phyloP scores from a whole-genome alignment of 1,284 basidiomycete genomes.

The Microstroma glucosiphilum region DNA sequence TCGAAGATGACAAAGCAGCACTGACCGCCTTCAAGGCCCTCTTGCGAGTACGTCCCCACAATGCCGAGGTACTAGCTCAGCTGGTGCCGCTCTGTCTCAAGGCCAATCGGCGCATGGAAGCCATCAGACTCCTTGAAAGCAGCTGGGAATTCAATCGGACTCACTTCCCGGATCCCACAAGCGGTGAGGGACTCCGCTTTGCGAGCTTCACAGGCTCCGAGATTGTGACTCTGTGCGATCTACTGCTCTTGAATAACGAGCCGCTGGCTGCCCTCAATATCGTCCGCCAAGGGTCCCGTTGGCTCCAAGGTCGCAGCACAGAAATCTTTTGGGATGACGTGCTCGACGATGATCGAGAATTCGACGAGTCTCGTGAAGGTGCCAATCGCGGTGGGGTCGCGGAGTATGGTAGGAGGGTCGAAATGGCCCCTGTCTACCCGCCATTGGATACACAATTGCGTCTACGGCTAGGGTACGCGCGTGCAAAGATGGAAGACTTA shows the following conservation, averaged over 20 bases:
- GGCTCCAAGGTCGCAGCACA: slow-evolving; percentile 75
- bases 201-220: slow-evolving; percentile 50
- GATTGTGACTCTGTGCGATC: slow-evolving; percentile 70
- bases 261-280: slow-evolving; percentile 65
- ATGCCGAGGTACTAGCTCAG: slow-evolving; percentile 72
- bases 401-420: slow-evolving; percentile 44
- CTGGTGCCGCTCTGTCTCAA: slow-evolving; percentile 72
- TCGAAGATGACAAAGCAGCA: slow-evolving; percentile 69
- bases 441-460: slow-evolving; percentile 72
- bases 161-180: slow-evolving; percentile 36
- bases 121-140: slow-evolving; percentile 62
- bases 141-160: slow-evolving; percentile 56
- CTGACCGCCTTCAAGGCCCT: slow-evolving; percentile 69
- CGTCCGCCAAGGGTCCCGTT: slow-evolving; percentile 71
- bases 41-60: slow-evolving; percentile 70
- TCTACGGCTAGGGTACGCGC: slow-evolving; percentile 75
- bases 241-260: slow-evolving; percentile 67
- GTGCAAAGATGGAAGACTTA: slow-evolving; percentile 72
- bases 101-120: slow-evolving; percentile 62
- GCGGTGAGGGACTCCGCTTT: slow-evolving; percentile 3
- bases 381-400: slow-evolving; percentile 28
- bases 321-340: slow-evolving; percentile 70
- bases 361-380: slow-evolving; percentile 56
- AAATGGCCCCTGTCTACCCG: slow-evolving; percentile 55
- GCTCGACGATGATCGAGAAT: slow-evolving; percentile 81